These are phyloP conservation scores for Gynochthodes officinalis DNA, from an alignment of 257 asterid species.

Conservation along the genomic window DNA sequence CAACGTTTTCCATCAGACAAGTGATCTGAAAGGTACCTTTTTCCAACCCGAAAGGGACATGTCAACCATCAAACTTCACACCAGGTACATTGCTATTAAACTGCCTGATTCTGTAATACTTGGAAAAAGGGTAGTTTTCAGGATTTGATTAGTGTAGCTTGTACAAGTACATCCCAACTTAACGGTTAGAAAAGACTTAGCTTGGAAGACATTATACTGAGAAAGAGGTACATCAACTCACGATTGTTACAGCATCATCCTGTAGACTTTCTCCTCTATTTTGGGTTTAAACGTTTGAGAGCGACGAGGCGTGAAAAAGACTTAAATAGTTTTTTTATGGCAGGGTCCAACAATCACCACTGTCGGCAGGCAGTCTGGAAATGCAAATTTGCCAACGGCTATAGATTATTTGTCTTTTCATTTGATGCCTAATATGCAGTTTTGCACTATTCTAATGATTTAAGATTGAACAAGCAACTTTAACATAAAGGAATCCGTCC, in stretches of 20 bases:
- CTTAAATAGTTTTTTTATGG: slow-evolving; percentile 1
- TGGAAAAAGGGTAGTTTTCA: slow-evolving; percentile 21
- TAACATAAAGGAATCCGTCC: background rate
- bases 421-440: background rate
- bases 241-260: slow-evolving; percentile 12
- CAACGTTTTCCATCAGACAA: slow-evolving; percentile 33
- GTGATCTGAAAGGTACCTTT: slow-evolving; percentile 48
- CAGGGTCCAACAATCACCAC: background rate
- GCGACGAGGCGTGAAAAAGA: background rate
- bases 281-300: background rate
- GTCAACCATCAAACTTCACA: slow-evolving; percentile 33
- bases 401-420: background rate
- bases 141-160: slow-evolving; percentile 20
- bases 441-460: background rate
- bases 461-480: background rate
- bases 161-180: slow-evolving; percentile 31
- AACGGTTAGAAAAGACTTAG: slow-evolving; percentile 58
- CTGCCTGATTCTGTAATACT: slow-evolving; percentile 8
- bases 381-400: background rate
- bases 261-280: background rate
- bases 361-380: background rate
- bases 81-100: slow-evolving; percentile 17
- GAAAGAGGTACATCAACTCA: slow-evolving; percentile 14
- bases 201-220: slow-evolving; percentile 49
- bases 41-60: slow-evolving; percentile 51